phyloP scores from a whole-genome alignment of 495 filamentous ascomycete genomes.

The Hyaloscypha bicolor region DNA sequence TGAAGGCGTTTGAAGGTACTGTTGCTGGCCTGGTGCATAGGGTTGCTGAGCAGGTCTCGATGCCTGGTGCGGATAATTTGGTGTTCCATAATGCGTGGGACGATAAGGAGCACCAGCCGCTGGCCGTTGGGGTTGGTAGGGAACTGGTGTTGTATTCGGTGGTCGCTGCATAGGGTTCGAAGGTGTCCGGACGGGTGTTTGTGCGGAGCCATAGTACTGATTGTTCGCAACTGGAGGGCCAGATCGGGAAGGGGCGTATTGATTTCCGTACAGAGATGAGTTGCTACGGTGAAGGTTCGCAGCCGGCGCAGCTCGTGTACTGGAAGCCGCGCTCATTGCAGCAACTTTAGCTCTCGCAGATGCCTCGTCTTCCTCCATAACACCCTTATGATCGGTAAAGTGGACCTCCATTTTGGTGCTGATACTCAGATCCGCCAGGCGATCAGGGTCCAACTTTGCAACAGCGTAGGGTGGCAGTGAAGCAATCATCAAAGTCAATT shows the following conservation, averaged over 20 bases:
- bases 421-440: conserved; percentile 77
- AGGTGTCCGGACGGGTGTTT: conserved; percentile 29
- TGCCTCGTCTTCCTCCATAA: conserved; percentile 84
- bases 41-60: conserved; percentile 26
- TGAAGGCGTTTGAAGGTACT: conserved; percentile 23
- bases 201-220: conserved; percentile 27
- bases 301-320: conserved; percentile 9
- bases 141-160: conserved; percentile 23
- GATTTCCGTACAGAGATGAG: conserved; percentile 31
- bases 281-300: conserved; percentile 26
- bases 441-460: conserved; percentile 82
- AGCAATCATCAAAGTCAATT: conserved; percentile 70
- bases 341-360: conserved; percentile 38
- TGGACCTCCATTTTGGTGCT: conserved; percentile 79
- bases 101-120: conserved; percentile 26
- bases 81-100: conserved; percentile 18
- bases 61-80: conserved; percentile 26
- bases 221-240: conserved; percentile 6
- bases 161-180: conserved; percentile 22
- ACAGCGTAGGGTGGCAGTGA: conserved; percentile 84
- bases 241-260: conserved; percentile 27
- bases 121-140: conserved; percentile 29
- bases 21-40: conserved; percentile 21
- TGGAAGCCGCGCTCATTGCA: conserved; percentile 12
- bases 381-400: conserved; percentile 70